A percentile compares a stretch with the other conserved stretches of the same genome.
phyloP scores from a whole-genome alignment of 1,284 basidiomycete genomes.

The Tranzscheliella williamsii region DNA sequence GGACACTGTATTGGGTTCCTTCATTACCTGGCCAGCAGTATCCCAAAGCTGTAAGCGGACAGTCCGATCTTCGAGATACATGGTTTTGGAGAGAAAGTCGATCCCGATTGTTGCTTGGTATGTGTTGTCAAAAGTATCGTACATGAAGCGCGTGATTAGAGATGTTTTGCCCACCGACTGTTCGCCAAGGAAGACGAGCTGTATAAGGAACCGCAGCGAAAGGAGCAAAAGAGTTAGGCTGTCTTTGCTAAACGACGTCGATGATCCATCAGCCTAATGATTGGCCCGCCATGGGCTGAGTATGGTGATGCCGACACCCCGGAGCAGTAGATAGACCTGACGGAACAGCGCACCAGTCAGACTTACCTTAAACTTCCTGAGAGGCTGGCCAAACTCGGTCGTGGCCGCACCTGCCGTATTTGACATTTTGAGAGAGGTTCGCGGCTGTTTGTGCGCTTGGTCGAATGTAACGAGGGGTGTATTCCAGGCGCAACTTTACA shows the following conservation, averaged over 20 bases:
- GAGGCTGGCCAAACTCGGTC: conserved; percentile 56
- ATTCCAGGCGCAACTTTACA: too few relatives aligned
- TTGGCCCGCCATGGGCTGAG: too few relatives aligned
- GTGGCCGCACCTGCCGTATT: conserved; percentile 39
- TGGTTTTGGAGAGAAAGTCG: conserved; percentile 98
- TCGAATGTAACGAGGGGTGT: too few relatives aligned
- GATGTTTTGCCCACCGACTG: conserved; percentile 70
- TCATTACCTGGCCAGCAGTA: conserved; percentile 90
- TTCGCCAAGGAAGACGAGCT: conserved; percentile 59
- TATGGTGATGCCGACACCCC: too few relatives aligned
- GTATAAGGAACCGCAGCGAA: not conserved
- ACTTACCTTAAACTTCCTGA: conserved; percentile 59
- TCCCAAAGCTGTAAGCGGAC: conserved; percentile 94
- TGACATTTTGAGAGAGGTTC: conserved; percentile 19
- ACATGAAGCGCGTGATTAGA: conserved; percentile 94
- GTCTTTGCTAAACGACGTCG: too few relatives aligned
- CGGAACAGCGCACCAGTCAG: too few relatives aligned
- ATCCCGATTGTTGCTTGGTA: conserved; percentile 99
- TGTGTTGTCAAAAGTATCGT: conserved; percentile 99
- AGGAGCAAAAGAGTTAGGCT: too few relatives aligned
- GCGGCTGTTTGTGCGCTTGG: too few relatives aligned
- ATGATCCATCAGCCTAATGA: too few relatives aligned
- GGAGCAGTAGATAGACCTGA: too few relatives aligned
- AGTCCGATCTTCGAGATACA: conserved; percentile 98
- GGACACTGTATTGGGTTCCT: too few relatives aligned